Evolutionary conservation across 2,329 filamentous ascomycete species (phyloP), one percentile per base, ranked within the genome.

Genomic region (Biscogniauxia sp.): DNA sequence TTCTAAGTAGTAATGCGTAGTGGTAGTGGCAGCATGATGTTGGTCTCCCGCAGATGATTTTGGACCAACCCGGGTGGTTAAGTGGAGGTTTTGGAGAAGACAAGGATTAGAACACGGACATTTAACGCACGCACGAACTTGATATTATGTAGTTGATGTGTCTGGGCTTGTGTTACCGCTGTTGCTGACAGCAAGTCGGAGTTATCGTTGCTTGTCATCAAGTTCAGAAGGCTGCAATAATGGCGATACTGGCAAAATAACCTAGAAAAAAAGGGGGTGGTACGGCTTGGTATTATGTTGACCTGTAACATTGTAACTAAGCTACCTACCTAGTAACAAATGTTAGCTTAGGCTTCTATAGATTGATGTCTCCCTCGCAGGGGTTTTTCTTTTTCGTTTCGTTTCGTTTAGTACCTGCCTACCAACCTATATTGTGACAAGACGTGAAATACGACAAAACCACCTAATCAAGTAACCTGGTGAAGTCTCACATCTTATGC

Each of bases 31-130:
- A 45, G 53, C n/a, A 55, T n/a, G 17, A n/a, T 60, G 58, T 53
- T 50, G 41, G 50, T 60, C 53, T 55, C 49, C 57, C 41, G 41
- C 60, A 61, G 58, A 61, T 63, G 62, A 52, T 56, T 51, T 56
- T 56, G 58, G 54, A n/a, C 54, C 37, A 20, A 55, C 49, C 55
- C 20, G 20, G 45, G 53, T 23, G 20, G 25, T 28, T 25, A 57
- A 50, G 11, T 45, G 37, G 37, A 45, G 13, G 37, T 6, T 41
- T 32, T 45, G 17, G 13, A 45, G 37, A 17, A 45, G 37, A n/a
- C 37, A 45, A 13, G 37, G 37, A 45, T 45, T n/a, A 45, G 37
- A 45, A 45, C 37, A 45, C 37, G 37, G 37, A 45, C 37, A 45
- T 45, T 32, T 45, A 45, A 45, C 6, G 37, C 37, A n/a, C 37